A percentile compares a stretch with the other conserved stretches of the same genome.
Evolutionary conservation across 2,329 filamentous ascomycete species (phyloP).

Genomic region (Colletotrichum echinochloae): DNA sequence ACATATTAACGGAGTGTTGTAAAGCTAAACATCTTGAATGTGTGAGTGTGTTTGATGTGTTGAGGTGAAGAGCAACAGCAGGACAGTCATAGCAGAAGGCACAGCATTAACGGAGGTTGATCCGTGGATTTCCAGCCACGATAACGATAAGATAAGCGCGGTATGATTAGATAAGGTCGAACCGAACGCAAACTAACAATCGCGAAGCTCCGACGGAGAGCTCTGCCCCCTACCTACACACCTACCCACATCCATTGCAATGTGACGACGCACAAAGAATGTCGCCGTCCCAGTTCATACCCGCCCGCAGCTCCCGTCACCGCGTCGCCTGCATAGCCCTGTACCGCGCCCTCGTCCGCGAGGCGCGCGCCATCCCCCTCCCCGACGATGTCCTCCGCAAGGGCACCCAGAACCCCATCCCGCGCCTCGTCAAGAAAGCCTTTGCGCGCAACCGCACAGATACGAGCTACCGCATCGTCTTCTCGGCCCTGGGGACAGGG

Average conservation of each 20-base stretch:
- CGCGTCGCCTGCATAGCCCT: slow-evolving; percentile 73
- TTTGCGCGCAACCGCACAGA: slow-evolving; percentile 72
- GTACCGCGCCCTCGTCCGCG: slow-evolving; percentile 75
- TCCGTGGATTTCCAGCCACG: too few species aligned
- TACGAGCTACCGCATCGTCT: slow-evolving; percentile 70
- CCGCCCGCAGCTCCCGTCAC: slow-evolving; percentile 64
- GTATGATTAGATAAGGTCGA: slow-evolving; percentile 1
- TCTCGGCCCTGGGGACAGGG: slow-evolving; percentile 72
- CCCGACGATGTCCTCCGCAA: slow-evolving; percentile 56
- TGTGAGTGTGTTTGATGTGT: too few species aligned
- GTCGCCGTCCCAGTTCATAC: slow-evolving; percentile 51
- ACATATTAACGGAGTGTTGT: too few species aligned
- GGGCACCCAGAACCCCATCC: slow-evolving; percentile 59
- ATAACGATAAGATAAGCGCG: not conserved
- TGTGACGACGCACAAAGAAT: slow-evolving; percentile 15
- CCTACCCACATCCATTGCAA: slow-evolving; percentile 2
- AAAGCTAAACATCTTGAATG: too few species aligned
- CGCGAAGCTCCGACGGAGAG: not conserved
- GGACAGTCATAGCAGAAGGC: too few species aligned
- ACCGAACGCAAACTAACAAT: not conserved
- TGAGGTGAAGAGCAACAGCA: too few species aligned
- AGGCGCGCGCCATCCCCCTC: slow-evolving; percentile 65
- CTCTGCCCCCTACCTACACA: too few species aligned
- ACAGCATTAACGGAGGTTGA: too few species aligned
- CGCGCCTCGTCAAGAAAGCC: slow-evolving; percentile 68